Evolutionary conservation across 768 basidiomycete species (phyloP).

Genomic region (Suillus subluteus): DNA sequence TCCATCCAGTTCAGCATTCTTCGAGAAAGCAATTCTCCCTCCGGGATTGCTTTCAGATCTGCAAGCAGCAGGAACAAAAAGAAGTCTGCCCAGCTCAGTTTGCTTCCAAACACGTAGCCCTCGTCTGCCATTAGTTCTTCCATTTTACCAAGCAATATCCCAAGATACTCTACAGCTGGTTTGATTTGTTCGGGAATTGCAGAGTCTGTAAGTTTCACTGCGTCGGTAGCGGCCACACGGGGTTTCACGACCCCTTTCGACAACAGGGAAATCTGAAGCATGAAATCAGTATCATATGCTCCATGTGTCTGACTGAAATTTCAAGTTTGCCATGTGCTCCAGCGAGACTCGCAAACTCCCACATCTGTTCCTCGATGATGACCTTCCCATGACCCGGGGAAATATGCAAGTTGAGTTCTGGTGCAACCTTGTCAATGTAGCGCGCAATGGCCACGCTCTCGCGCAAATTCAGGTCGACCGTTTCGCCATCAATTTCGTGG

Average conservation of each 20-base stretch:
- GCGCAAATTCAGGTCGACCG: conserved; percentile 28
- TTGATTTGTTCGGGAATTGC: conserved; percentile 25
- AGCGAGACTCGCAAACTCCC: conserved; percentile 36
- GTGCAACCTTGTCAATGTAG: conserved; percentile 33
- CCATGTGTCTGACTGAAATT: neutral
- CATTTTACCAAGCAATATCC: conserved; percentile 17
- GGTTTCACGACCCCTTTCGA: conserved; percentile 36
- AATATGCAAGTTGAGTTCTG: conserved; percentile 30
- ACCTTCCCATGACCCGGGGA: conserved; percentile 22
- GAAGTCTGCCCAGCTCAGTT: conserved; percentile 35
- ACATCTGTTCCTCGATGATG: conserved; percentile 33
- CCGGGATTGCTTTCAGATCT: conserved; percentile 31
- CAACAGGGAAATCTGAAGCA: conserved; percentile 28
- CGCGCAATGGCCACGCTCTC: conserved; percentile 34
- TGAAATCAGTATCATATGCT: conserved; percentile 10
- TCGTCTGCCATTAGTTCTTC: conserved; percentile 30
- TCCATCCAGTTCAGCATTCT: conserved; percentile 29
- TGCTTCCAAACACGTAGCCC: conserved; percentile 33
- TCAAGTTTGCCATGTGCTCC: conserved; percentile 25
- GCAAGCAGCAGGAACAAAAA: conserved; percentile 37
- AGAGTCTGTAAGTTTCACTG: conserved; percentile 22
- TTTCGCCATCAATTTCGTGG: conserved; percentile 27
- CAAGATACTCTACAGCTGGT: conserved; percentile 22
- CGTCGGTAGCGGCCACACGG: conserved; percentile 30
- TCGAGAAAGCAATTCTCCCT: conserved; percentile 27